Evolutionary conservation across 768 basidiomycete species (phyloP).

Genomic region (Lentinula edodes): DNA sequence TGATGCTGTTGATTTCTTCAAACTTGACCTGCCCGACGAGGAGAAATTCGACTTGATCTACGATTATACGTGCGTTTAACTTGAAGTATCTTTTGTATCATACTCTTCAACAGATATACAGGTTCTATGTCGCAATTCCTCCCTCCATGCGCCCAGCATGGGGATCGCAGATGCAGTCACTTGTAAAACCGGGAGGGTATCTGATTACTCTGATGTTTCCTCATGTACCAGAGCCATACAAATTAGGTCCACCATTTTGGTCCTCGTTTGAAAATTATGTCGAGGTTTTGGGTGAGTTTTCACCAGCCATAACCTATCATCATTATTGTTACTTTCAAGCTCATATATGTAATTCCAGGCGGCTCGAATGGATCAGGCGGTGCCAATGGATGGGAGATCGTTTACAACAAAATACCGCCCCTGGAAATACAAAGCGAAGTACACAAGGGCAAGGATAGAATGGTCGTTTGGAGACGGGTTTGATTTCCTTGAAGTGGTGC

Average conservation of each 20-base stretch:
- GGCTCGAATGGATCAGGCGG: not conserved
- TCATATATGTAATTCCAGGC: not conserved
- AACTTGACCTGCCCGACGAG: constrained; percentile 26
- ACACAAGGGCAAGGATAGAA: constrained; percentile 36
- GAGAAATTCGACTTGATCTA: constrained; percentile 51
- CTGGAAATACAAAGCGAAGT: constrained; percentile 29
- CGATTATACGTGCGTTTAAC: constrained; percentile 51
- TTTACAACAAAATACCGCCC: constrained; percentile 46
- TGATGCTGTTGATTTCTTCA: constrained; percentile 50
- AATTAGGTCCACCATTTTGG: constrained; percentile 57
- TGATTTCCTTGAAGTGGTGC: not conserved
- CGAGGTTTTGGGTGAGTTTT: constrained; percentile 32
- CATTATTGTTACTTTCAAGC: not conserved
- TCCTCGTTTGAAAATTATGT: constrained; percentile 53
- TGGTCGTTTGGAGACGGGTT: constrained; percentile 48
- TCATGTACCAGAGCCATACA: constrained; percentile 32
- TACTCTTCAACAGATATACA: constrained; percentile 14
- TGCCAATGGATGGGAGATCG: constrained; percentile 40
- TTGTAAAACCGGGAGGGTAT: constrained; percentile 58
- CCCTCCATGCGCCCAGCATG: constrained; percentile 47
- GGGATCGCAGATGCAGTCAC: constrained; percentile 48
- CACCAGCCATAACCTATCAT: not conserved
- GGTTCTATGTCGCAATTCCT: constrained; percentile 71
- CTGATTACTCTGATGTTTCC: constrained; percentile 60
- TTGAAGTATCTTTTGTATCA: not conserved